Conservation (phyloP, 345 rosid species). For the Populus tremula region DNA sequence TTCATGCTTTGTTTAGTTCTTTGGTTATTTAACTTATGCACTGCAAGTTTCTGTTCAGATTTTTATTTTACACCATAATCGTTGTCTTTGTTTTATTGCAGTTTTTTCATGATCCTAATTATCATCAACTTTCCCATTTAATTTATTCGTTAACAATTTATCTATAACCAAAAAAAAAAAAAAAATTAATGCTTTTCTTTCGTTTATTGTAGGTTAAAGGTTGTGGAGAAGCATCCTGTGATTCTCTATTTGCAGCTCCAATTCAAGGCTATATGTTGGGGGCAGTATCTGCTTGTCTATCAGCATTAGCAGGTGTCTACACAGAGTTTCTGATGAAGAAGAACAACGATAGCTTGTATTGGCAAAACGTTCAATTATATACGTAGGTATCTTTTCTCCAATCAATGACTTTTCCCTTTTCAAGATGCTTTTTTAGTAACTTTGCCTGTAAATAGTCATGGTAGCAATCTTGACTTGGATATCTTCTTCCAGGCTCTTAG, state of each 20-base stretch:
- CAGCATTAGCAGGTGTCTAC: slow-evolving; percentile 91
- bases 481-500: neutral
- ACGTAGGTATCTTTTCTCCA: slow-evolving; percentile 66
- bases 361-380: slow-evolving; percentile 93
- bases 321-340: slow-evolving; percentile 97
- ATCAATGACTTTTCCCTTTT: neutral
- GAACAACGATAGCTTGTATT: slow-evolving; percentile 86
- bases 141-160: neutral
- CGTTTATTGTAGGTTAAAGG: slow-evolving; percentile 63
- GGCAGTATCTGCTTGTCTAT: slow-evolving; percentile 77
- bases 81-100: neutral
- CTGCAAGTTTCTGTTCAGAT: neutral
- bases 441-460: neutral
- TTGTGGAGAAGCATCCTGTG: slow-evolving; percentile 80
- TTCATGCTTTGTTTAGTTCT: neutral
- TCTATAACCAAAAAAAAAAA: neutral
- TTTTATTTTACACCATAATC: neutral
- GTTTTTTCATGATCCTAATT: neutral
- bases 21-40: neutral
- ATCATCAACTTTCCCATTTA: neutral
- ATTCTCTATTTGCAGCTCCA: slow-evolving; percentile 85
- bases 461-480: neutral
- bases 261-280: slow-evolving; percentile 88
- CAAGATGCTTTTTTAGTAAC: neutral
- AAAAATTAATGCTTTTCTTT: neutral